Evolutionary conservation across 306 rosid genomes (phyloP), one percentile per base, ranked within the genome.

Genomic region (Abrus precatorius): DNA sequence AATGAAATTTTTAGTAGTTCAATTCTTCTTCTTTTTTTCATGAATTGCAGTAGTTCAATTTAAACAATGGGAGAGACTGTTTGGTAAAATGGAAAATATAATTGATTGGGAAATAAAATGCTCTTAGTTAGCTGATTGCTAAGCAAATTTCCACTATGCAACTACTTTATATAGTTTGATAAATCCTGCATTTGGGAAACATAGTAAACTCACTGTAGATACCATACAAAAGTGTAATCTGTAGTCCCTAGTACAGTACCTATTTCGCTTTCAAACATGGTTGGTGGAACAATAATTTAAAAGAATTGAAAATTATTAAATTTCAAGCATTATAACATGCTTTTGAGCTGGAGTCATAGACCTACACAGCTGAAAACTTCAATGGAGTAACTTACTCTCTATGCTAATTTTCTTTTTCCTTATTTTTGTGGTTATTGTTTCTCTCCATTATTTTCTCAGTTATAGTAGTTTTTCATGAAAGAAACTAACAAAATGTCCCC

Each of bases 121-220:
- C 29, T 9, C 5, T 63, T 20, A 29, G 28, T 5, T 20, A 50
- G 68, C 41, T 78, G 57, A 54, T 68, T 33, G 33, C 69, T 74
- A 66, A 66, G 69, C 20, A 36, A 74, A 65, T 74, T 54, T 64
- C 69, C 38, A 54, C 49, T 11, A 5, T 6, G 74, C 56, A 62
- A 67, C 6, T 74, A 74, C 60, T 74, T 74, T 64, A 14, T 13
- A 44, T 53, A 7, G 66, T 43, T 54, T 41, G 80, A 67, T 68
- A 73, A 73, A 49, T 41, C 74, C 13, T 53, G 70, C 40, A 80
- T 41, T 56, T 73, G 68, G 79, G 30, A 71, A 63, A 13, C 79
- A 72, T 50, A 32, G 64, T 52, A 49, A 72, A 72, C 64, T 52
- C 79, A 80, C n/a, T 10, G 49, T 62, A 29, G 59, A 71, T 49